These are phyloP conservation scores for Arabis hirsuta DNA, from an alignment of 345 rosid genomes.

Conservation along the genomic window DNA sequence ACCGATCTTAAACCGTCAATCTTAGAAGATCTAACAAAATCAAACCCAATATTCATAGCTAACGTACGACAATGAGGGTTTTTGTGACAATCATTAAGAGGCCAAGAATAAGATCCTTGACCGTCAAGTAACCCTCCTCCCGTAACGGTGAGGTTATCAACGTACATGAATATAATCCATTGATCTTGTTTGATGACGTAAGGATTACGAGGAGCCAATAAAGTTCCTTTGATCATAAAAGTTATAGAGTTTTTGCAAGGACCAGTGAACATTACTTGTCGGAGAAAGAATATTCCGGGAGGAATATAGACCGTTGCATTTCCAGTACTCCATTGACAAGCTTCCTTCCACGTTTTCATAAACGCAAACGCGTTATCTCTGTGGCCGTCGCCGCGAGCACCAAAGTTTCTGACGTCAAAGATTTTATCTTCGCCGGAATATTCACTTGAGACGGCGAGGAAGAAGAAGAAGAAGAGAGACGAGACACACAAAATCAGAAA, in stretches of 20 bases:
- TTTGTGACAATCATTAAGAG: constrained; percentile 35
- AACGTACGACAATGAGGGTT: constrained; percentile 27
- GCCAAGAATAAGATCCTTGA: constrained; percentile 44
- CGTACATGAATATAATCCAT: constrained; percentile 36
- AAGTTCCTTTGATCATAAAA: constrained; percentile 28
- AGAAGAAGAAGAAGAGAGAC: constrained; percentile 28
- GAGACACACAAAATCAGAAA: constrained; percentile 6
- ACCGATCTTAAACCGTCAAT: constrained; percentile 34
- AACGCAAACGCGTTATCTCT: constrained; percentile 30
- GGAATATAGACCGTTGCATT: constrained; percentile 38
- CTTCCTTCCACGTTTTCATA: constrained; percentile 36
- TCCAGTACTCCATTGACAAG: constrained; percentile 35
- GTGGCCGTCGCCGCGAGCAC: constrained; percentile 39
- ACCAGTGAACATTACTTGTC: constrained; percentile 36
- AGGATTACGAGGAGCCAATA: constrained; percentile 33
- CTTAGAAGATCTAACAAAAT: constrained; percentile 33
- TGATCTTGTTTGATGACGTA: neutral
- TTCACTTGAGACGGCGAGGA: constrained; percentile 21
- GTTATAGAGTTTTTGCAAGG: constrained; percentile 32
- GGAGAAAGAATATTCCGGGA: constrained; percentile 39
- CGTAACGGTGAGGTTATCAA: constrained; percentile 34
- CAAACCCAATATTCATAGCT: constrained; percentile 37
- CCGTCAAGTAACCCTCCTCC: constrained; percentile 44
- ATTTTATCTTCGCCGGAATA: neutral
- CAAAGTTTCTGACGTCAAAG: constrained; percentile 43